Base-by-base conservation (phyloP, 371 early-diverging fungal species). In the Blakeslea trispora region DNA sequence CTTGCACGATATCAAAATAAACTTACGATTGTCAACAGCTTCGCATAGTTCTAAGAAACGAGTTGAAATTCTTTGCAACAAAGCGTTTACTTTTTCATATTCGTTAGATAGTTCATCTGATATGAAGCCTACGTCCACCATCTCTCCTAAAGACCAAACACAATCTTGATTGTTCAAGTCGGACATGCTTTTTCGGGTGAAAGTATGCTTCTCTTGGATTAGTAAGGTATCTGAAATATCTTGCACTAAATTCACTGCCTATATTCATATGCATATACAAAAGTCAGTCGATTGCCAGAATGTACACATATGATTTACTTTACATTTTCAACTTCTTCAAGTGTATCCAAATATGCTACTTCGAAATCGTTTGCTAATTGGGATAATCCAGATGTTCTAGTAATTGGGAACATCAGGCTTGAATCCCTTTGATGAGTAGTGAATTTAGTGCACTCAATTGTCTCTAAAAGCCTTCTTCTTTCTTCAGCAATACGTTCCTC, bases 281-380 rank as follows among this genome's bases (percentile, higher is more conserved):
- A 28, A 28, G 3, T 3, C 28, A 3, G 28, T 28, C 7, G 28
- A 28, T 5, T 5, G 28, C 7, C 7, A 28, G 28, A 28, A 28
- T n/a, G n/a, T n/a, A n/a, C n/a, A n/a, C n/a, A n/a, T n/a, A n/a
- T n/a, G 7, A 28, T 28, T 28, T 7, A 28, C 28, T 28, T 59
- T 59, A 59, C 60, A 8, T 18, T 24, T 14, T 61, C 50, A 14
- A 61, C 32, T 1, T 39, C 50, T 34, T 50, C 47, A 4, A 55
- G 17, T 19, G 64, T 61, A 13, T 61, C 55, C 19, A 64, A 64
- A 28, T 60, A 64, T 17, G 41, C 15, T 5, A 46, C 55, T 17
- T 64, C 64, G 21, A 64, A 51, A 7, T 55, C 44, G 18, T 50
- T 35, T 22, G 63, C 52, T 8, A 52, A 47, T n/a, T 31, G 19